Percentiles rank a stretch among this genome's conserved stretches.
These are phyloP conservation scores for Aspergillus quadricinctus DNA, from an alignment of 2,329 filamentous ascomycete genomes.

Conservation along the genomic window DNA sequence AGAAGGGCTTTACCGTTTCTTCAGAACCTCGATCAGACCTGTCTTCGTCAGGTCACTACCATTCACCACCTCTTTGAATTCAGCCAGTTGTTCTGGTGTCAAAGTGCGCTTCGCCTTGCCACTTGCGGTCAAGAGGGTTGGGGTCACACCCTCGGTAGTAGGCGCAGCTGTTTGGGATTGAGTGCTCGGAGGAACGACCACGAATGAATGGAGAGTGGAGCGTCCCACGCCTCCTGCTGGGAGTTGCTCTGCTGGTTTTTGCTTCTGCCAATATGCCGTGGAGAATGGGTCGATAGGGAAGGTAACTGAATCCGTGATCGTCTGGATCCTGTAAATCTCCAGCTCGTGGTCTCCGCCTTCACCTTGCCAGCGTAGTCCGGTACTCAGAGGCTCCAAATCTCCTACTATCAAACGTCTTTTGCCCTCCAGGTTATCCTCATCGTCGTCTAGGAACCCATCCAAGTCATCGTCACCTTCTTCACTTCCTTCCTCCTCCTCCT, in stretches of 20 bases:
- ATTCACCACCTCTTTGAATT: slow-evolving; percentile 67
- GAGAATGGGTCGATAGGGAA: slow-evolving; percentile 81
- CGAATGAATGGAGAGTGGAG: slow-evolving; percentile 19
- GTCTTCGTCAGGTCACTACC: slow-evolving; percentile 69
- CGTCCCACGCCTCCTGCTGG: slow-evolving; percentile 11
- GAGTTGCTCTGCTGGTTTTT: slow-evolving; percentile 21
- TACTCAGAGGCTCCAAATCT: slow-evolving; percentile 70
- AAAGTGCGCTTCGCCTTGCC: slow-evolving; percentile 44
- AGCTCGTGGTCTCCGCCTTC: slow-evolving; percentile 47
- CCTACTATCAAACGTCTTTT: slow-evolving; percentile 58
- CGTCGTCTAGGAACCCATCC: slow-evolving; percentile 85
- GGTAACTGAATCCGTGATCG: slow-evolving; percentile 55
- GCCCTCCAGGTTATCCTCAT: slow-evolving; percentile 61
- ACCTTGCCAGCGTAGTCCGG: slow-evolving; percentile 78
- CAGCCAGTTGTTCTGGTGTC: slow-evolving; percentile 55
- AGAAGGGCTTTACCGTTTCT: slow-evolving; percentile 52
- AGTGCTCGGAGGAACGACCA: slow-evolving; percentile 13
- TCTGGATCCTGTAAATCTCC: slow-evolving; percentile 66
- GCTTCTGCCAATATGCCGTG: slow-evolving; percentile 66
- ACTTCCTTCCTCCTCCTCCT: slow-evolving; percentile 59
- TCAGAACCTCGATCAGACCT: slow-evolving; percentile 69
- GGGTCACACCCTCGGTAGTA: slow-evolving; percentile 8
- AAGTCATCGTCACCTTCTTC: slow-evolving; percentile 75
- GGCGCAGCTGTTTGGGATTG: slow-evolving; percentile 5
- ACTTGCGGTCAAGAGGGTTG: slow-evolving; percentile 8